These are phyloP conservation scores for Trypanosomatidae sp. DNA, from an alignment of 208 protist genomes.

Conservation along the genomic window DNA sequence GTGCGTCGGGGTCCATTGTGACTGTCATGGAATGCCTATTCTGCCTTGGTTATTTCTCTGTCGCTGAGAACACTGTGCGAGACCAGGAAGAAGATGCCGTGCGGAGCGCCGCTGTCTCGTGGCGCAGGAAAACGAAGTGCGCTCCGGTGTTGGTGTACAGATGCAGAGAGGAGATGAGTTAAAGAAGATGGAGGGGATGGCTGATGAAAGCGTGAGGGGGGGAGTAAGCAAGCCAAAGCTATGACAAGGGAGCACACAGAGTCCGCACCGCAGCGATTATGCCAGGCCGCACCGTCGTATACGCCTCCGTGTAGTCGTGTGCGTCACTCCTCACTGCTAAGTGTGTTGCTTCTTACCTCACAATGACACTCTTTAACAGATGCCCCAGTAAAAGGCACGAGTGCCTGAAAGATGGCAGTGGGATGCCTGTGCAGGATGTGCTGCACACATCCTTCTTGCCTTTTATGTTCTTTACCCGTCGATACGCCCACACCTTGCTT, in stretches of 20 bases:
- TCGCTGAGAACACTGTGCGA: neutral
- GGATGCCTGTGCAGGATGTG: neutral
- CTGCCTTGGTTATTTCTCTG: neutral
- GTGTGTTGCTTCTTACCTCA: neutral
- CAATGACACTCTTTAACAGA: neutral
- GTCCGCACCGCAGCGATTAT: neutral
- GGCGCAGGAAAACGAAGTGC: neutral
- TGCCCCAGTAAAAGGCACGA: neutral
- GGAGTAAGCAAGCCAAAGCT: neutral
- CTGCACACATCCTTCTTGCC: neutral
- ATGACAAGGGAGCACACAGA: neutral
- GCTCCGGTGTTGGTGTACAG: neutral
- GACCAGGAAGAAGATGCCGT: too few relatives aligned
- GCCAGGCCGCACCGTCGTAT: neutral
- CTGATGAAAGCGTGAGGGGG: neutral
- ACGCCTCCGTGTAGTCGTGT: neutral
- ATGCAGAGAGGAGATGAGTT: neutral
- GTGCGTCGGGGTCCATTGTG: constrained; percentile 17
- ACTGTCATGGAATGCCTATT: neutral
- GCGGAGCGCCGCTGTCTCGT: neutral
- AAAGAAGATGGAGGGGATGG: neutral
- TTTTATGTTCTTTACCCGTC: neutral
- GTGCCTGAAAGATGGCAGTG: neutral
- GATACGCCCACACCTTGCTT: accelerated
- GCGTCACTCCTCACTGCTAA: neutral